phyloP scores from a whole-genome alignment of 1,139 yeast genomes.

The Lizanozyma gosingica region DNA sequence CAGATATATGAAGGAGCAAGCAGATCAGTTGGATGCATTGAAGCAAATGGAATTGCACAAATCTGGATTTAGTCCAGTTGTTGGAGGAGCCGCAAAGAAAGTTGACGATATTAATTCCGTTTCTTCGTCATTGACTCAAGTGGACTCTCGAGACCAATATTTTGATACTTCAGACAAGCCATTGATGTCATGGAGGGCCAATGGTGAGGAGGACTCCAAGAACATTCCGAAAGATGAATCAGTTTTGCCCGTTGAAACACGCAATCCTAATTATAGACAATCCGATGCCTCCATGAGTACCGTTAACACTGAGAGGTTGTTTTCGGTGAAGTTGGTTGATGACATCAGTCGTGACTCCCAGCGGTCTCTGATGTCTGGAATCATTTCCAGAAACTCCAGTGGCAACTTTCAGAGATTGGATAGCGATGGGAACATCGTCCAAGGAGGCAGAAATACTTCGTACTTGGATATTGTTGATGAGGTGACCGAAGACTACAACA shows the following conservation, averaged over 20 bases:
- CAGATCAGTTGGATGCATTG: not conserved
- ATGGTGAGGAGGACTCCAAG: constrained; percentile 21
- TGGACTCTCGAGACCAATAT: constrained; percentile 20
- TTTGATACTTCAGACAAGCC: constrained; percentile 33
- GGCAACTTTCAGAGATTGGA: constrained; percentile 45
- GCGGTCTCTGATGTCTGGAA: not conserved
- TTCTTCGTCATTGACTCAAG: constrained; percentile 30
- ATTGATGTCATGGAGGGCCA: constrained; percentile 70
- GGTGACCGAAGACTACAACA: constrained; percentile 2
- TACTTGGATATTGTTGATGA: constrained; percentile 10
- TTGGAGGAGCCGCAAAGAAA: not conserved
- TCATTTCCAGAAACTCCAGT: constrained; percentile 16
- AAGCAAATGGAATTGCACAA: not conserved
- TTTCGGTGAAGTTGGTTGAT: constrained; percentile 71
- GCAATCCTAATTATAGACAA: constrained; percentile 16
- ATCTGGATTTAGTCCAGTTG: not conserved
- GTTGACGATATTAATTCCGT: constrained; percentile 14
- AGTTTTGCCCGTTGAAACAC: not conserved
- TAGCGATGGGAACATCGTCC: constrained; percentile 46
- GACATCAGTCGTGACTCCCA: constrained; percentile 30
- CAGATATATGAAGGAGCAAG: not conserved
- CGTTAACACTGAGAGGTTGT: constrained; percentile 75
- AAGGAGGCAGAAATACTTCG: constrained; percentile 12
- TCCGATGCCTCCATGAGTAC: constrained; percentile 73
- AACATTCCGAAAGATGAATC: constrained; percentile 35